Conservation (phyloP, 345 rosid species). For the Lepidium aucheri region DNA sequence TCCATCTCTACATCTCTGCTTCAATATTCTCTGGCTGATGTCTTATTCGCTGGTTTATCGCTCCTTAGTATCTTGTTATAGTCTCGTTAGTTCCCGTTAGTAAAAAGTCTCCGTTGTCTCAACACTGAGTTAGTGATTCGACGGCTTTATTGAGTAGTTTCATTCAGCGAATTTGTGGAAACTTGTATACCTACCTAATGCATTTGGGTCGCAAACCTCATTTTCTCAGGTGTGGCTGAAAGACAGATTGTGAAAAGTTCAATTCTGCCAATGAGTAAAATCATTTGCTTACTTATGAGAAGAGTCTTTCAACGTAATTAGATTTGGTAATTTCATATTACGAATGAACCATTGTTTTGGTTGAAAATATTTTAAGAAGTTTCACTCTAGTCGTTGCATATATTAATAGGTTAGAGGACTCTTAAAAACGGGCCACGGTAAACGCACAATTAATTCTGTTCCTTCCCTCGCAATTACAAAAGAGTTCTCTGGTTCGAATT, state of each 20-base stretch:
- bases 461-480: conserved; percentile 7
- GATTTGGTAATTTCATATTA: neutral
- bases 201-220: neutral
- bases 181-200: neutral
- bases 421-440: neutral
- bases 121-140: neutral
- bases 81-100: neutral
- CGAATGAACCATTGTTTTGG: neutral
- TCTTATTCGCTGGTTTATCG: no score
- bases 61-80: neutral
- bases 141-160: neutral
- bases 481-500: neutral
- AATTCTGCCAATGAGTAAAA: neutral
- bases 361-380: no score
- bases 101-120: neutral
- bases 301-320: neutral
- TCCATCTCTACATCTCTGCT: neutral
- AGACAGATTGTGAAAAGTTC: neutral
- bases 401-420: no score
- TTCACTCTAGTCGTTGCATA: neutral
- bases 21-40: neutral
- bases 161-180: neutral
- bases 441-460: neutral
- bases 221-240: neutral
- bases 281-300: neutral